phyloP scores from a whole-genome alignment of 106 monocot species.

The Ottelia alismoides region DNA sequence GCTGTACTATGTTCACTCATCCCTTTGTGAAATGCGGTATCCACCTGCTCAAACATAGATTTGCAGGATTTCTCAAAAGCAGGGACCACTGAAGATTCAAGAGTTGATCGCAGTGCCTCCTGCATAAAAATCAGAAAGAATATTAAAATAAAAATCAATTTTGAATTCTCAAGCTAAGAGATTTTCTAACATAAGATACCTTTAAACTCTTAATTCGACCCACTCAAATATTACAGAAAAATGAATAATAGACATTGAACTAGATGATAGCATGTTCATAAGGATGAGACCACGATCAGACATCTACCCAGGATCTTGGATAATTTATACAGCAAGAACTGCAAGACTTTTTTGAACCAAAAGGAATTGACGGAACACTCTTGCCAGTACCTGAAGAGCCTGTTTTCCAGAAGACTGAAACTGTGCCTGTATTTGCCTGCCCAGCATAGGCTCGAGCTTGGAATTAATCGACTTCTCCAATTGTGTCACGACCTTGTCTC shows the following conservation, averaged over 20 bases:
- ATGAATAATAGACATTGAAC: too few relatives aligned
- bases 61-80: constrained; percentile 75
- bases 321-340: too few relatives aligned
- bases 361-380: too few relatives aligned
- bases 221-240: too few relatives aligned
- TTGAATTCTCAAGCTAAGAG: background rate
- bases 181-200: too few relatives aligned
- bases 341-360: too few relatives aligned
- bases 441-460: constrained; percentile 75
- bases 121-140: constrained; percentile 8
- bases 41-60: constrained; percentile 75
- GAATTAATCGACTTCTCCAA: constrained; percentile 75
- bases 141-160: background rate
- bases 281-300: too few relatives aligned
- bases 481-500: constrained; percentile 72
- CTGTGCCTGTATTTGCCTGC: constrained; percentile 80
- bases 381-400: constrained; percentile 92
- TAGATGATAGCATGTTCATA: too few relatives aligned
- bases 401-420: constrained; percentile 90
- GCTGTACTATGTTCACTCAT: constrained; percentile 65
- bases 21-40: constrained; percentile 74
- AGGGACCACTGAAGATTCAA: constrained; percentile 68
- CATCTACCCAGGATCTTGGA: too few relatives aligned
- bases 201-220: too few relatives aligned
- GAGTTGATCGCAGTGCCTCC: constrained; percentile 47